phyloP scores from a whole-genome alignment of 805 yeast species.

The Candida oleophila region DNA sequence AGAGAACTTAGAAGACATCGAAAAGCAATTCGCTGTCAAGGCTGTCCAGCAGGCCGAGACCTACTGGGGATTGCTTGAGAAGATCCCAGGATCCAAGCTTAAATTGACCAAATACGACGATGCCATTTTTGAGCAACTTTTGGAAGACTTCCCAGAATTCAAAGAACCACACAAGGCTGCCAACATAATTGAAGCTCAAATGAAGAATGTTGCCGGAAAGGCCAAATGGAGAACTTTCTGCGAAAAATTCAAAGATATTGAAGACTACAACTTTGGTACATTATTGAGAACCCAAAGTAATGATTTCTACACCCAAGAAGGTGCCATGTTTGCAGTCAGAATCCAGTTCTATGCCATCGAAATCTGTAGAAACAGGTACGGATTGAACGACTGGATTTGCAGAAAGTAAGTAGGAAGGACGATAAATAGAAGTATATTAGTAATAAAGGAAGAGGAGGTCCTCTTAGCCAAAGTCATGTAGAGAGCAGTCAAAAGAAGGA shows the following conservation, averaged over 20 bases:
- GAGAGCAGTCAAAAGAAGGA: too few species aligned
- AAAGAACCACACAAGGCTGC: constrained; percentile 56
- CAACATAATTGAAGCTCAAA: constrained; percentile 67
- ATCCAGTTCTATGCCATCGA: constrained; percentile 95
- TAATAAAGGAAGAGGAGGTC: not conserved
- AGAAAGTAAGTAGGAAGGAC: not conserved
- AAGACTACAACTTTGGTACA: constrained; percentile 95
- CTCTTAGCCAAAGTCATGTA: not conserved
- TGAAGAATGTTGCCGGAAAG: constrained; percentile 80
- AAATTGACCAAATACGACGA: constrained; percentile 72
- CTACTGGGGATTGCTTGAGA: constrained; percentile 79
- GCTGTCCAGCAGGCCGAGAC: constrained; percentile 96
- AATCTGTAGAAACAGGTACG: constrained; percentile 86
- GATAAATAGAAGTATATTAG: not conserved
- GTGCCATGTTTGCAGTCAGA: constrained; percentile 87
- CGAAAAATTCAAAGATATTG: constrained; percentile 79
- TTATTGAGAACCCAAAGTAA: constrained; percentile 71
- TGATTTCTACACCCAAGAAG: constrained; percentile 77
- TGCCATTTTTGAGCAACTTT: constrained; percentile 59
- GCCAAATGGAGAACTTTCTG: constrained; percentile 88
- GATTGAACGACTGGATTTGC: constrained; percentile 86
- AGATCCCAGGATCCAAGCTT: constrained; percentile 75
- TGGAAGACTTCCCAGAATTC: constrained; percentile 87
- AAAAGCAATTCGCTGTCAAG: constrained; percentile 95
- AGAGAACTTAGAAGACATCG: constrained; percentile 86